Conservation (phyloP, 208 protist genomes). For the Trypanosomatidae sp. region DNA sequence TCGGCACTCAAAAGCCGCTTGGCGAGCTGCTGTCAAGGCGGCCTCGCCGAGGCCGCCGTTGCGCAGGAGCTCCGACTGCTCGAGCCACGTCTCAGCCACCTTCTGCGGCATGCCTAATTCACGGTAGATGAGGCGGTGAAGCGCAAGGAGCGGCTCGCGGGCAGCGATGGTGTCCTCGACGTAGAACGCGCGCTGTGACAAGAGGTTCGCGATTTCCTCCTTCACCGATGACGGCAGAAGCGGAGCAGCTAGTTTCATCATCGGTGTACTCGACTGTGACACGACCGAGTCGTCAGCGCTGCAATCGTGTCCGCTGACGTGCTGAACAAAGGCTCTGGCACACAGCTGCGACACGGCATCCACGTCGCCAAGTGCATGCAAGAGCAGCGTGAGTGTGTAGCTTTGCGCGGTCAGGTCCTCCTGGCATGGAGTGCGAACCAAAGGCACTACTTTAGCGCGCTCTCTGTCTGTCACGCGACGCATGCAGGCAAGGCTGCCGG, state of each 20-base stretch:
- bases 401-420: conserved; percentile 68
- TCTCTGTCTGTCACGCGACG: conserved; percentile 25
- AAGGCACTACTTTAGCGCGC: conserved; percentile 50
- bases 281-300: background rate
- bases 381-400: conserved; percentile 63
- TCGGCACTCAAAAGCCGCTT: conserved; percentile 39
- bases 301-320: background rate
- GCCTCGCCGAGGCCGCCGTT: conserved; percentile 76
- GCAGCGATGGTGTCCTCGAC: conserved; percentile 64
- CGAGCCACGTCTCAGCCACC: conserved; percentile 76
- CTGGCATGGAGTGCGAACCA: conserved; percentile 53
- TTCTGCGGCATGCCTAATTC: conserved; percentile 53
- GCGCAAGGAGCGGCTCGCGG: conserved; percentile 78
- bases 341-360: conserved; percentile 55
- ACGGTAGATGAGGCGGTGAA: conserved; percentile 80
- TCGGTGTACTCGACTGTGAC: conserved; percentile 4
- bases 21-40: conserved; percentile 69
- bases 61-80: conserved; percentile 79
- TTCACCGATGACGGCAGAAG: conserved; percentile 23
- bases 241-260: conserved; percentile 16
- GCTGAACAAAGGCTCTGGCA: conserved; percentile 9
- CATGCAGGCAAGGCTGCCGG: conserved; percentile 5
- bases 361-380: conserved; percentile 82
- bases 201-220: conserved; percentile 19
- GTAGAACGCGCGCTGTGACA: conserved; percentile 40